Evolutionary conservation across 2,329 filamentous ascomycete species (phyloP), one percentile per base, ranked within the genome.

Genomic region (Lachnellula willkommii): DNA sequence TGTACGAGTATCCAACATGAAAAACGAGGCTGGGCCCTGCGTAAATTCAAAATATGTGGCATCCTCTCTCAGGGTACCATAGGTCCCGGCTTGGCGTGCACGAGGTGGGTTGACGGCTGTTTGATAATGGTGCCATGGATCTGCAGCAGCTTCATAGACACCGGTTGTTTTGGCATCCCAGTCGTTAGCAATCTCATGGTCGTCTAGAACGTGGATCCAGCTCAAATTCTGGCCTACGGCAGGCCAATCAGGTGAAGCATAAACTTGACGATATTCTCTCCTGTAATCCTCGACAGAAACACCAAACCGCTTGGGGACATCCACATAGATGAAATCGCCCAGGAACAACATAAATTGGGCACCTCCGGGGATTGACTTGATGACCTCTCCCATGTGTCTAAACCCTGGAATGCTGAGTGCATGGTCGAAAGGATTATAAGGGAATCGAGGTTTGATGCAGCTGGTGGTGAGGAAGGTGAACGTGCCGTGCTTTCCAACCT

Each of bases 121-220:
- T 60, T 99, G 93, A 69, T 99, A 99, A 67, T 91, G 83, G 48
- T 85, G 77, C 77, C 89, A 99, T 0, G 93, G 90, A 52, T 70
- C 66, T 32, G 61, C 63, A 17, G 65, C 64, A 54, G 64, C 60
- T 22, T 57, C 42, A 37, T 90, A 96, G 0, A 95, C 81, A 5
- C 89, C 89, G 0, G 89, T 91, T 14, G 82, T 87, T 69, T 93
- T 94, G 17, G 81, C 78, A 57, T 87, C 84, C 91, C 92, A 97
- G 73, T 97, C 94, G 65, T 99, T 97, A 5, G 82, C 82, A 59
- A 99, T 96, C 69, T 99, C 94, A 67, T 99, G 94, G 69, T 99
- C 94, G 68, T 99, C 94, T 14, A 96, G 81, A 2, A 95, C 92
- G 68, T 99, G 94, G 46, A 97, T 90, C 94, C 94, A 99, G 65